phyloP scores from a whole-genome alignment of 2,329 filamentous ascomycete genomes.

The Blastomyces parvus region DNA sequence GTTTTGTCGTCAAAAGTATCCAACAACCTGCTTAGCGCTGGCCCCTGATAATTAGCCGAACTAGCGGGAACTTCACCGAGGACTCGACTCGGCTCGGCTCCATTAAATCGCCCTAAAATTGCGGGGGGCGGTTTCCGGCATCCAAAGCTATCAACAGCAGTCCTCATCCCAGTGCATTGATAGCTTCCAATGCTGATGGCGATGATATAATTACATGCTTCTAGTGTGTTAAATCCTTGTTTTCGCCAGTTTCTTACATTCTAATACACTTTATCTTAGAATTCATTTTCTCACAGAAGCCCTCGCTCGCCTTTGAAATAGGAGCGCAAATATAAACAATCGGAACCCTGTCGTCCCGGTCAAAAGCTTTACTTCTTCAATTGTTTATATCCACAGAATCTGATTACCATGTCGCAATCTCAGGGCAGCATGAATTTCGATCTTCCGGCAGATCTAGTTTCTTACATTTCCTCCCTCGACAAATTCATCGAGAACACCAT shows the following conservation, averaged over 20 bases:
- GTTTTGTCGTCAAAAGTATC: neutral
- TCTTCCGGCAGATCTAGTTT: slow-evolving; percentile 42
- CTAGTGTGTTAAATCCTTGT: neutral
- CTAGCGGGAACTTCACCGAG: neutral
- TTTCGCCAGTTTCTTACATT: neutral
- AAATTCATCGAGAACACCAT: slow-evolving; percentile 49
- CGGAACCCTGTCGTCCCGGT: neutral
- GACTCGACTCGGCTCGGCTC: neutral
- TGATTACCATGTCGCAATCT: neutral
- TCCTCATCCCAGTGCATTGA: neutral
- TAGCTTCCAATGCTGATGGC: neutral
- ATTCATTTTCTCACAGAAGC: neutral
- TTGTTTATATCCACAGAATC: neutral
- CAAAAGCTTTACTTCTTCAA: neutral
- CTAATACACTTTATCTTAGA: neutral
- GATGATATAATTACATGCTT: neutral
- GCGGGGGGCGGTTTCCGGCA: neutral
- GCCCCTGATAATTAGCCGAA: slow-evolving; percentile 1
- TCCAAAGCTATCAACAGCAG: neutral
- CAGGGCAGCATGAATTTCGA: slow-evolving; percentile 44
- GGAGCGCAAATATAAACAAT: neutral
- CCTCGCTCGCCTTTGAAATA: neutral
- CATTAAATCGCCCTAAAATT: neutral
- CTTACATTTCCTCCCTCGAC: slow-evolving; percentile 45
- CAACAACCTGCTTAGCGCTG: neutral